Evolutionary conservation across 2,329 filamentous ascomycete species (phyloP).

Genomic region (Arthrinium phaeospermum): DNA sequence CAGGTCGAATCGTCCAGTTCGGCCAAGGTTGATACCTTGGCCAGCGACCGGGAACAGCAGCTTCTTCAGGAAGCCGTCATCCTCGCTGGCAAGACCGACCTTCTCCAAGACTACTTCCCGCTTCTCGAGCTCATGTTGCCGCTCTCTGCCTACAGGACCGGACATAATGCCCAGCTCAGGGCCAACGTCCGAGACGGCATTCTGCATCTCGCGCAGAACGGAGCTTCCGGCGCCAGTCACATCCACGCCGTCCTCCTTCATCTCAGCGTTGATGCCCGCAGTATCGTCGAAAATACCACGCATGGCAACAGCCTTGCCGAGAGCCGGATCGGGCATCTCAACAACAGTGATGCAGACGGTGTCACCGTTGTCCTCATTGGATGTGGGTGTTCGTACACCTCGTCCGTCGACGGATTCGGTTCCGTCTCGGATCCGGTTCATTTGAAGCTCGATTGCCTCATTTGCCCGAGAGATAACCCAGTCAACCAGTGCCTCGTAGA

Average conservation of each 20-base stretch:
- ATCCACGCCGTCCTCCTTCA: constrained; percentile 94
- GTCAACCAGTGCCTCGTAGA: constrained; percentile 94
- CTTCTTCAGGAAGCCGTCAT: constrained; percentile 81
- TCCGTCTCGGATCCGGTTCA: constrained; percentile 68
- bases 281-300: constrained; percentile 91
- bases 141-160: constrained; percentile 70
- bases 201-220: constrained; percentile 85
- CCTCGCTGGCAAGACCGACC: constrained; percentile 79
- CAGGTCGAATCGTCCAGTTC: constrained; percentile 79
- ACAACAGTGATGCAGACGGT: constrained; percentile 89
- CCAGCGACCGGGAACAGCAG: constrained; percentile 80
- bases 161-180: constrained; percentile 79
- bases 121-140: constrained; percentile 80
- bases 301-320: constrained; percentile 89
- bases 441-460: constrained; percentile 77
- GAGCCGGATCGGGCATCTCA: constrained; percentile 78
- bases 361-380: constrained; percentile 75
- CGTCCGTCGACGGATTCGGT: constrained; percentile 71
- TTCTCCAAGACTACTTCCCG: constrained; percentile 86
- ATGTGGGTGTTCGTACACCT: constrained; percentile 67
- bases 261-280: constrained; percentile 93
- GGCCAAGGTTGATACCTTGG: constrained; percentile 81
- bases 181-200: constrained; percentile 76
- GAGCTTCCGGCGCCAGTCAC: constrained; percentile 77
- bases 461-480: constrained; percentile 94